These are phyloP conservation scores for Kodamaea fukazawae DNA, from an alignment of 805 yeast genomes.

Conservation along the genomic window DNA sequence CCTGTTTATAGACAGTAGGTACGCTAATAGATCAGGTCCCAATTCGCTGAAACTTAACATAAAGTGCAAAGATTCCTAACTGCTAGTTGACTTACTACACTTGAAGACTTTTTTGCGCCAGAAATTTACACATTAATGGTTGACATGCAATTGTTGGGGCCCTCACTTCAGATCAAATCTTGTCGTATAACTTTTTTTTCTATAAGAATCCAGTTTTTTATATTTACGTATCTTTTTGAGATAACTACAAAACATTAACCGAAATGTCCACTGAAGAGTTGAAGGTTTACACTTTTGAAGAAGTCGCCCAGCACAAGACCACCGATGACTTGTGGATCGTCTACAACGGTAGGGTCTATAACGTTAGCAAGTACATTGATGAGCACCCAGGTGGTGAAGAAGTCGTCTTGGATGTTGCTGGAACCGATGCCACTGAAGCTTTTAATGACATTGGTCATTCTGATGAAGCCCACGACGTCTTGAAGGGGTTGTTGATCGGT, in stretches of 20 bases:
- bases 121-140: not conserved
- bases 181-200: constrained; percentile 2
- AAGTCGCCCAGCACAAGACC: constrained; percentile 40
- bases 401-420: constrained; percentile 43
- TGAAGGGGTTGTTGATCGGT: constrained; percentile 71
- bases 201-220: constrained; percentile 1
- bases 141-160: constrained; percentile 1
- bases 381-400: constrained; percentile 51
- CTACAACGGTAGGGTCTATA: constrained; percentile 44
- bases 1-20: no score
- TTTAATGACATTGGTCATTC: constrained; percentile 90
- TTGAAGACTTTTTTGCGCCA: not conserved
- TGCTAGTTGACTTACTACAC: no score
- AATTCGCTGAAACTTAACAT: not conserved
- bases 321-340: constrained; percentile 44
- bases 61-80: no score
- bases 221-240: constrained; percentile 5
- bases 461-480: constrained; percentile 84
- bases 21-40: no score
- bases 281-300: constrained; percentile 55
- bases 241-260: not conserved
- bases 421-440: constrained; percentile 45
- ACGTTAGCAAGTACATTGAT: constrained; percentile 41
- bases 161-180: constrained; percentile 1
- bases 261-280: constrained; percentile 14